Evolutionary conservation across 352 stramenopile genomes (phyloP), one percentile per base, ranked within the genome.

Genomic region (Phytophthora macrochlamydospora): DNA sequence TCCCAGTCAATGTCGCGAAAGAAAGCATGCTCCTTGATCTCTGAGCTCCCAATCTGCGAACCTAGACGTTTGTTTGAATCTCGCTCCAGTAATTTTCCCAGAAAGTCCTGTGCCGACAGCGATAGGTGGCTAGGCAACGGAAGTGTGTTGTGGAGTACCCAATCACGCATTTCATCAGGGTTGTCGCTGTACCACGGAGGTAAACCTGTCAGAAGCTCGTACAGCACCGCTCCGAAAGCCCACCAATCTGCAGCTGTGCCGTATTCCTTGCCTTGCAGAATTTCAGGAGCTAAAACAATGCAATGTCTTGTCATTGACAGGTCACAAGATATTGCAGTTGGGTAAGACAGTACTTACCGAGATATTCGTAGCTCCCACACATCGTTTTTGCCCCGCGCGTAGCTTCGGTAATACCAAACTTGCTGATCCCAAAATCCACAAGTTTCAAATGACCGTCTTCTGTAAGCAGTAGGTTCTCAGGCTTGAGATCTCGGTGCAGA

Each of bases 371-470:
- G 71, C 84, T 94, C 9, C 86, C 86, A 40, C 86, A 94, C 38
- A 90, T 74, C 0, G 84, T 90, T 29, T 66, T 86, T 3, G 86
- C 85, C 5, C 85, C 86, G 0, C 55, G 42, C 3, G 81, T 92
- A 13, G 86, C 45, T 50, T 90, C 83, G 2, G 82, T 88, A 64
- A 93, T 87, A 12, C 85, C 85, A 58, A 93, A 93, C 66, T 93
- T 94, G 67, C 85, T 90, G 48, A 95, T 73, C 4, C 87, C 87
- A 73, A 95, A 95, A 62, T 95, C 87, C 8, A 92, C 83, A 7
- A 95, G 75, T 59, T 93, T 94, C 1, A 93, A 38, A 40, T 93
- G 87, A 6, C 87, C 87, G 51, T 82, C 63, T 33, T 62, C 79
- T 0, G 80, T 87, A 7, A 94, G 68, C 13, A 94, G 61, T 31